Percentiles rank a stretch among this genome's conserved stretches.
phyloP scores from a whole-genome alignment of 2,329 filamentous ascomycete genomes.

The Venturia aucupariae region DNA sequence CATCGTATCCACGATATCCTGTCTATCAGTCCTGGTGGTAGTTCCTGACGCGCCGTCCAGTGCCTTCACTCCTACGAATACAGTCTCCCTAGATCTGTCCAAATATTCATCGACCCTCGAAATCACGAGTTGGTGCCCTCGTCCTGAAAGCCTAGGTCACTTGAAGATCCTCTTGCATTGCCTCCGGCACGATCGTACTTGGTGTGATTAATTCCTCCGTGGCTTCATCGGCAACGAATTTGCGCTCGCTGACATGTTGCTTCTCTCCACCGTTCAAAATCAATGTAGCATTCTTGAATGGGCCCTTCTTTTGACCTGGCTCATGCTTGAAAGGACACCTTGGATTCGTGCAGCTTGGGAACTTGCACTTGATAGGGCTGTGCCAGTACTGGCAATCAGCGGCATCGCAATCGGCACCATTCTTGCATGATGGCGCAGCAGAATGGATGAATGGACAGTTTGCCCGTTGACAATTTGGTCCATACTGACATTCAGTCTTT shows the following conservation, averaged over 20 bases:
- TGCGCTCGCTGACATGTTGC: slow-evolving; percentile 75
- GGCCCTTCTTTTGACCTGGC: slow-evolving; percentile 71
- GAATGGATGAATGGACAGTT: slow-evolving; percentile 86
- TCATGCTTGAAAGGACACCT: slow-evolving; percentile 82
- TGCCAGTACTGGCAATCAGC: slow-evolving; percentile 86
- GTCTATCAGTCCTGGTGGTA: background rate
- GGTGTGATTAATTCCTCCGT: slow-evolving; percentile 67
- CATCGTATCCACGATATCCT: background rate
- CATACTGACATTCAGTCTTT: slow-evolving; percentile 84
- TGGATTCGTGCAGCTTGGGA: slow-evolving; percentile 84
- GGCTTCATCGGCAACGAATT: slow-evolving; percentile 60
- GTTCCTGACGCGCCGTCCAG: background rate
- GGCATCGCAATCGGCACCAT: slow-evolving; percentile 78
- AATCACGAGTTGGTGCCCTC: background rate
- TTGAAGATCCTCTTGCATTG: slow-evolving; percentile 12
- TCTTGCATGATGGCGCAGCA: slow-evolving; percentile 76
- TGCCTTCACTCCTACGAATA: background rate
- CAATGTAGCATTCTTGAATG: slow-evolving; percentile 87
- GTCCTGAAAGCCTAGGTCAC: slow-evolving; percentile 11
- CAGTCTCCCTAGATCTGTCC: slow-evolving; percentile 2
- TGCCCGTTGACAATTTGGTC: slow-evolving; percentile 81
- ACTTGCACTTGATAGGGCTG: slow-evolving; percentile 74
- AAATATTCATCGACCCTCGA: background rate
- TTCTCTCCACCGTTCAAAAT: slow-evolving; percentile 43
- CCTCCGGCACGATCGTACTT: slow-evolving; percentile 19